Conservation (phyloP, 441 rosid genomes). For the Populus hybrid region DNA sequence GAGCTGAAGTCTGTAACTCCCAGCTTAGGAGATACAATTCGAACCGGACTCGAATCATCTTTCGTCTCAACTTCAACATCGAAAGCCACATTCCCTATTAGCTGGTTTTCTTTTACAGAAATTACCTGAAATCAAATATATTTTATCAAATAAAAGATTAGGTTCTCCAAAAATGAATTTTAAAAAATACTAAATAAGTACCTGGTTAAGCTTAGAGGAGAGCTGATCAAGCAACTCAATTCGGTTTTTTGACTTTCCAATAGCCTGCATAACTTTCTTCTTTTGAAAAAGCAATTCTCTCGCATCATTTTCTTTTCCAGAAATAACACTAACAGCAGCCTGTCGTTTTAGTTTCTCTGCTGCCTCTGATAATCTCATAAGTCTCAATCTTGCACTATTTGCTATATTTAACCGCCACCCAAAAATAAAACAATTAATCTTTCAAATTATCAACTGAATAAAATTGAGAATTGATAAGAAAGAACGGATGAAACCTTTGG, state of each 20-base stretch:
- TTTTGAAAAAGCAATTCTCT: slow-evolving; percentile 74
- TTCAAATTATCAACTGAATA: background rate
- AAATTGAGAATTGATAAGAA: background rate
- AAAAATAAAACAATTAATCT: slow-evolving; percentile 2
- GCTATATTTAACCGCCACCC: slow-evolving; percentile 36
- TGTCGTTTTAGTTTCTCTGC: slow-evolving; percentile 75
- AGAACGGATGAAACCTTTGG: slow-evolving; percentile 43
- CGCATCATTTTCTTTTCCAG: slow-evolving; percentile 73
- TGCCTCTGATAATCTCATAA: slow-evolving; percentile 77
- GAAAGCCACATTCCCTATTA: slow-evolving; percentile 59
- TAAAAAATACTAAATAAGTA: slow-evolving; percentile 11
- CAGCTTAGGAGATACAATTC: slow-evolving; percentile 57
- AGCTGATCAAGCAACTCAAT: slow-evolving; percentile 69
- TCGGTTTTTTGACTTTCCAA: slow-evolving; percentile 70
- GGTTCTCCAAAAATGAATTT: background rate
- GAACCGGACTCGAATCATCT: slow-evolving; percentile 44
- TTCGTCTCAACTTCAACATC: slow-evolving; percentile 50
- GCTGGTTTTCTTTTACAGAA: slow-evolving; percentile 66
- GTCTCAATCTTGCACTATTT: slow-evolving; percentile 63
- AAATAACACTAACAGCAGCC: slow-evolving; percentile 59
- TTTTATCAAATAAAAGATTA: background rate
- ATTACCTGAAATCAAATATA: slow-evolving; percentile 62
- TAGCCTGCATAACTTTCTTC: slow-evolving; percentile 75
- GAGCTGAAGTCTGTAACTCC: slow-evolving; percentile 23
- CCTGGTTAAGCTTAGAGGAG: slow-evolving; percentile 70